Evolutionary conservation across 305 asterid genomes (phyloP).

Genomic region (Solanum hybrid): DNA sequence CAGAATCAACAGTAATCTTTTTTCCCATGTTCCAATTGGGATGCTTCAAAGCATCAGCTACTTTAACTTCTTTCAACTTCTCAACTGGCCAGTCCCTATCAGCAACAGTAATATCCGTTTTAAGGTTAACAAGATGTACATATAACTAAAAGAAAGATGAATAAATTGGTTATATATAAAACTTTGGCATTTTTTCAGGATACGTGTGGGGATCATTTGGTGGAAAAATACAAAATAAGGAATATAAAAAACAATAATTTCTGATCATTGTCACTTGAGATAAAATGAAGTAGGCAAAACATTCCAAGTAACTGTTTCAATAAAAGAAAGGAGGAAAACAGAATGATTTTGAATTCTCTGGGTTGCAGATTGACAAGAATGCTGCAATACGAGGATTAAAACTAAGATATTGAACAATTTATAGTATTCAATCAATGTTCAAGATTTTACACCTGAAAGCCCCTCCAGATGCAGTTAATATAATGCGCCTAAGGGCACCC

Average conservation of each 20-base stretch:
- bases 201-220: neutral
- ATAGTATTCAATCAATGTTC: neutral
- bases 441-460: slow-evolving; percentile 63
- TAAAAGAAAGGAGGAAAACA: neutral
- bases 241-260: neutral
- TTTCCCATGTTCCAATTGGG: slow-evolving; percentile 99
- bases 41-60: slow-evolving; percentile 97
- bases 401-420: neutral
- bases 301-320: neutral
- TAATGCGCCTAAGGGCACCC: slow-evolving; percentile 87
- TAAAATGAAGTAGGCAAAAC: neutral
- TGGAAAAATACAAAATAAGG: neutral
- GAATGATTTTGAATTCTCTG: neutral
- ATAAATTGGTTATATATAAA: neutral
- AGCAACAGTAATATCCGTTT: slow-evolving; percentile 4
- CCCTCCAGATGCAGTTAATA: slow-evolving; percentile 96
- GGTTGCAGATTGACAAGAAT: neutral
- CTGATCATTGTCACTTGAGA: neutral
- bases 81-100: slow-evolving; percentile 90
- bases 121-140: neutral
- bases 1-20: slow-evolving; percentile 95
- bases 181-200: neutral
- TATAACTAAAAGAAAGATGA: neutral
- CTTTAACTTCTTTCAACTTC: slow-evolving; percentile 84
- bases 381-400: neutral